These are phyloP conservation scores for Pestalotiopsis sp. DNA, from an alignment of 2,329 filamentous ascomycete species.

Conservation along the genomic window DNA sequence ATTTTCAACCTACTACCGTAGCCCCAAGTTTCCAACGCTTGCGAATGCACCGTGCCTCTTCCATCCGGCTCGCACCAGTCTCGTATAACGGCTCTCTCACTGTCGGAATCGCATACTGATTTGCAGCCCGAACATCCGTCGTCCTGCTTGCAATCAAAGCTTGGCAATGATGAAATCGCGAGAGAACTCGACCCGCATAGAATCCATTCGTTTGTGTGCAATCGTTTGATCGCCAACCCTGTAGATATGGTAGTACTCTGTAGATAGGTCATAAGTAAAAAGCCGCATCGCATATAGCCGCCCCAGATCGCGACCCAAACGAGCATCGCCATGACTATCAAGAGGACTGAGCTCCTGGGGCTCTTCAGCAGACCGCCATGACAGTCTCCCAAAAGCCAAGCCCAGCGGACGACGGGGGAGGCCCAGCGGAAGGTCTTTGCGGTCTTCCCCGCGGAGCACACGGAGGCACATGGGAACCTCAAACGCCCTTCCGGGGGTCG, in stretches of 20 bases:
- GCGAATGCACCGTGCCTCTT: not conserved
- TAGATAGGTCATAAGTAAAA: not conserved
- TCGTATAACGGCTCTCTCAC: not conserved
- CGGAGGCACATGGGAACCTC: not conserved
- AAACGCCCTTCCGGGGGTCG: not conserved
- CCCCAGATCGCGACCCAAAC: slow-evolving; percentile 6
- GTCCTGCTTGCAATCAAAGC: too few relatives aligned
- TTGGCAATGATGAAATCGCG: too few relatives aligned
- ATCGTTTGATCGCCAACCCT: not conserved
- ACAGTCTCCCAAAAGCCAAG: too few relatives aligned
- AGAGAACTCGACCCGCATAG: not conserved
- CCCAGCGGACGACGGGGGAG: not conserved
- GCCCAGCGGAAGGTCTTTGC: slow-evolving; percentile 1
- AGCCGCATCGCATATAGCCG: not conserved
- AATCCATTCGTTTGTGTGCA: not conserved
- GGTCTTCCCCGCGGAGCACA: slow-evolving; percentile 4
- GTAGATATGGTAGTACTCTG: too few relatives aligned
- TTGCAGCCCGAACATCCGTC: too few relatives aligned
- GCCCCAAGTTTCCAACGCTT: not conserved
- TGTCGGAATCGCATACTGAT: not conserved
- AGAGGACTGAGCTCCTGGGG: not conserved
- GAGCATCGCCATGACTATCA: not conserved
- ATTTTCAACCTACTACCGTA: not conserved
- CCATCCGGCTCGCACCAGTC: not conserved
- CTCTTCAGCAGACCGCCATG: not conserved